Evolutionary conservation across 2,329 filamentous ascomycete genomes (phyloP).

Genomic region (Periconia sp.): DNA sequence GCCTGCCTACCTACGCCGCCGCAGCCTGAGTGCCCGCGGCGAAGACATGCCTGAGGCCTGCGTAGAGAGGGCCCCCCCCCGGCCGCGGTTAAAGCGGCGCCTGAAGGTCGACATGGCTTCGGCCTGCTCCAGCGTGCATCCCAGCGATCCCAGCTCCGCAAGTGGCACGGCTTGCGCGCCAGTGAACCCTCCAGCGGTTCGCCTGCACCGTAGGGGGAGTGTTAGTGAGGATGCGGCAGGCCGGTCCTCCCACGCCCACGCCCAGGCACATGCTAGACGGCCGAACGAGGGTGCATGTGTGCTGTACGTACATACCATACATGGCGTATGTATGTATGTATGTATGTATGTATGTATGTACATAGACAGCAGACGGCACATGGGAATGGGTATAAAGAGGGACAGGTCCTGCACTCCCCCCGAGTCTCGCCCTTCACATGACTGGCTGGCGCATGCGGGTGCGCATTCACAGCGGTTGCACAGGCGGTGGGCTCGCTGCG

Average conservation of each 20-base stretch:
- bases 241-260: too few species aligned
- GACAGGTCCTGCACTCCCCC: not conserved
- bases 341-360: too few species aligned
- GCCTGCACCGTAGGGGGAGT: too few species aligned
- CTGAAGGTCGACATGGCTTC: conserved; percentile 11
- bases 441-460: conserved; percentile 17
- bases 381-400: not conserved
- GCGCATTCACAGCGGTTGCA: conserved; percentile 9
- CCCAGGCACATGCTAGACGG: too few species aligned
- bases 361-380: not conserved
- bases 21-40: too few species aligned
- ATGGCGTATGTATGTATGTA: too few species aligned
- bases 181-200: not conserved
- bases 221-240: too few species aligned
- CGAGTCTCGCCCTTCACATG: conserved; percentile 14
- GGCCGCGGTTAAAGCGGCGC: conserved; percentile 24
- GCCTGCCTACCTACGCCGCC: too few species aligned
- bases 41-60: too few species aligned
- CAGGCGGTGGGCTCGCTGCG: too few species aligned
- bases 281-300: too few species aligned
- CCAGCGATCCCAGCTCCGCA: conserved; percentile 23
- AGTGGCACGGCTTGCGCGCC: conserved; percentile 18
- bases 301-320: too few species aligned
- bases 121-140: conserved; percentile 13
- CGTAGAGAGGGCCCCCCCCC: not conserved